Evolutionary conservation across 179 eudicot species (phyloP).

Genomic region (Corrigiola litoralis): DNA sequence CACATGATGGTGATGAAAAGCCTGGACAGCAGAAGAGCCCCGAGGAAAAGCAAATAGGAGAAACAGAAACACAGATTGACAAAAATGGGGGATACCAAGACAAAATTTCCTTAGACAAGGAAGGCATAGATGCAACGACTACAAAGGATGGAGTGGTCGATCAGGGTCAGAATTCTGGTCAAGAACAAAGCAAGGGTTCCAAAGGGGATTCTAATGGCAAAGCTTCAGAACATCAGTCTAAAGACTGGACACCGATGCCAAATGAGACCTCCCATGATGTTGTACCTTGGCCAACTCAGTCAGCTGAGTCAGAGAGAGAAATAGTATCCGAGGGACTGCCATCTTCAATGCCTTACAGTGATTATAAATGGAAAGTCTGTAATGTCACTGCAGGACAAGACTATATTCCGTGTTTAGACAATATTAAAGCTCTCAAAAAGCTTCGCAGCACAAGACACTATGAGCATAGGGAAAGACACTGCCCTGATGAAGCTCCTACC

Average conservation of each 20-base stretch:
- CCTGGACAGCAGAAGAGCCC: not conserved
- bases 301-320: slow-evolving; percentile 24
- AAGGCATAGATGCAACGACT: slow-evolving; percentile 4
- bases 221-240: slow-evolving; percentile 9
- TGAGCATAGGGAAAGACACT: slow-evolving; percentile 46
- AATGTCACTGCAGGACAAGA: slow-evolving; percentile 43
- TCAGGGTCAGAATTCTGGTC: slow-evolving; percentile 9
- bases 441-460: slow-evolving; percentile 30
- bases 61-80: not conserved
- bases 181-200: slow-evolving; percentile 11
- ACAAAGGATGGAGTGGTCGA: not conserved
- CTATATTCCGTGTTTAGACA: slow-evolving; percentile 49
- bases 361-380: slow-evolving; percentile 35
- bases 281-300: slow-evolving; percentile 20
- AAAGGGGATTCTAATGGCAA: not conserved
- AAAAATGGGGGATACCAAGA: not conserved
- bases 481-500: slow-evolving; percentile 39
- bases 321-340: slow-evolving; percentile 4
- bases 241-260: slow-evolving; percentile 1
- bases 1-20: slow-evolving; percentile 3
- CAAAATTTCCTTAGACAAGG: not conserved
- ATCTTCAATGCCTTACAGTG: not conserved
- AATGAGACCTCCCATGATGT: slow-evolving; percentile 14
- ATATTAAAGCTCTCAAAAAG: slow-evolving; percentile 28
- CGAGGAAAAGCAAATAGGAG: slow-evolving; percentile 7